These are phyloP conservation scores for Daldinia childiae DNA, from an alignment of 495 filamentous ascomycete genomes.

Conservation along the genomic window DNA sequence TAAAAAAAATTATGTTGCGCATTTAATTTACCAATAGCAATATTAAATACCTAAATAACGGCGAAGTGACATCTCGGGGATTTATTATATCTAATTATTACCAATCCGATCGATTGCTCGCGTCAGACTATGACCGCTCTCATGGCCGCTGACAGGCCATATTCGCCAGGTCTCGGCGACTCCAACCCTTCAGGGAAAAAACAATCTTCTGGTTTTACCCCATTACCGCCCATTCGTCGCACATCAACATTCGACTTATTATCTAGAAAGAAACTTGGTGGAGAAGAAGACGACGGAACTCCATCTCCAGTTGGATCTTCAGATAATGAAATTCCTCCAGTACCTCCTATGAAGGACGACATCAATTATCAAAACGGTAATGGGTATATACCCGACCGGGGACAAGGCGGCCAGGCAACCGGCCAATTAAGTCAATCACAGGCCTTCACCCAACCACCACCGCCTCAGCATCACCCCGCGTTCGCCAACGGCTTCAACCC, in stretches of 20 bases:
- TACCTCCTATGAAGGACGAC: conserved; percentile 29
- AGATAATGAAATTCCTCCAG: conserved; percentile 38
- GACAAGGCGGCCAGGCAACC: conserved; percentile 1
- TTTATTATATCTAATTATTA: conserved; percentile 11
- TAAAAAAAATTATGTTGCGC: conserved; percentile 40
- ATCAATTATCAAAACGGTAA: conserved; percentile 35
- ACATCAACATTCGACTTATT: conserved; percentile 60
- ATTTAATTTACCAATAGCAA: conserved; percentile 38
- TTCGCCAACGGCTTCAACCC: conserved; percentile 20
- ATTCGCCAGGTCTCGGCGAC: conserved; percentile 42
- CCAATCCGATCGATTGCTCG: conserved; percentile 25
- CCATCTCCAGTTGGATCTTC: conserved; percentile 43
- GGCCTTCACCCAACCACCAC: conserved; percentile 22
- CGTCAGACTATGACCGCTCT: conserved; percentile 34
- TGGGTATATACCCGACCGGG: conserved; percentile 35
- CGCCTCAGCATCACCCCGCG: conserved; percentile 33
- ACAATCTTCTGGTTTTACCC: conserved; percentile 50
- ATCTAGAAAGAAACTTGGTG: conserved; percentile 37
- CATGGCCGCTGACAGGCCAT: conserved; percentile 53
- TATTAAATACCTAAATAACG: conserved; percentile 48
- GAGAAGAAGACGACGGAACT: conserved; percentile 37
- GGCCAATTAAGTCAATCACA: conserved; percentile 28
- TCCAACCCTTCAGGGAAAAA: conserved; percentile 22
- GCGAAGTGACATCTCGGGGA: conserved; percentile 44
- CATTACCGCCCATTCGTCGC: conserved; percentile 62